phyloP scores from a whole-genome alignment of 208 protist species.

The Crithidia fasciculata region DNA sequence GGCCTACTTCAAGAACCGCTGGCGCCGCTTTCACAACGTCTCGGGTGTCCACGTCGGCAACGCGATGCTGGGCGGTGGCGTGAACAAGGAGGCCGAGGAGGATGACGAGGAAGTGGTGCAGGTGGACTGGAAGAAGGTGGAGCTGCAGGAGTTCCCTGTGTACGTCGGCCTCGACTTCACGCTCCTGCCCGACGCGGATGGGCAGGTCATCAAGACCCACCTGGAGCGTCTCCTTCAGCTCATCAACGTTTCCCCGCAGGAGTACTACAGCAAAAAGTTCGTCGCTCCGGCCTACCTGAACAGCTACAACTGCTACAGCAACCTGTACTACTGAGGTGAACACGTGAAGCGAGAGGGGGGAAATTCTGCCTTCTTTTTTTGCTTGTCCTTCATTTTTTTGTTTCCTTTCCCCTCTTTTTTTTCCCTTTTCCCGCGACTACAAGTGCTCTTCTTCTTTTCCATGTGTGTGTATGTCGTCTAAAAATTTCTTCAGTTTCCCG shows the following conservation, averaged over 20 bases:
- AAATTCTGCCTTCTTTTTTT: not conserved
- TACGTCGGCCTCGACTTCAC: constrained; percentile 89
- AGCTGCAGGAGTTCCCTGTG: constrained; percentile 76
- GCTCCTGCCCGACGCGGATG: constrained; percentile 69
- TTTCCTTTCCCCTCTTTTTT: not conserved
- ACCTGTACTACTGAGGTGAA: constrained; percentile 51
- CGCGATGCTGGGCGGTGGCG: constrained; percentile 39
- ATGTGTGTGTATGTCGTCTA: not conserved
- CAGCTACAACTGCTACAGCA: constrained; percentile 59
- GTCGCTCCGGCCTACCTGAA: constrained; percentile 53
- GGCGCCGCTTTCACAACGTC: constrained; percentile 57
- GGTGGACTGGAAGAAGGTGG: constrained; percentile 71
- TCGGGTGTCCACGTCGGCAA: constrained; percentile 30
- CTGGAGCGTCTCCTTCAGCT: constrained; percentile 79
- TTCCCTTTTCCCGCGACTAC: not conserved
- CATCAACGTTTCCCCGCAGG: constrained; percentile 77
- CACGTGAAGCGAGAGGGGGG: too few species aligned
- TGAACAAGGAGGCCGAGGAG: constrained; percentile 47
- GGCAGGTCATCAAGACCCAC: constrained; percentile 68
- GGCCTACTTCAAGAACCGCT: constrained; percentile 66
- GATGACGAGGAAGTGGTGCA: constrained; percentile 60
- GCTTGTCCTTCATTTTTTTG: not conserved
- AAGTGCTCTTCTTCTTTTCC: not conserved
- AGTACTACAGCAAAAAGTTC: constrained; percentile 89
- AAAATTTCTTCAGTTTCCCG: too few species aligned